Evolutionary conservation across 2,329 filamentous ascomycete species (phyloP), one percentile per base, ranked within the genome.

Genomic region (Cercospora sp.): DNA sequence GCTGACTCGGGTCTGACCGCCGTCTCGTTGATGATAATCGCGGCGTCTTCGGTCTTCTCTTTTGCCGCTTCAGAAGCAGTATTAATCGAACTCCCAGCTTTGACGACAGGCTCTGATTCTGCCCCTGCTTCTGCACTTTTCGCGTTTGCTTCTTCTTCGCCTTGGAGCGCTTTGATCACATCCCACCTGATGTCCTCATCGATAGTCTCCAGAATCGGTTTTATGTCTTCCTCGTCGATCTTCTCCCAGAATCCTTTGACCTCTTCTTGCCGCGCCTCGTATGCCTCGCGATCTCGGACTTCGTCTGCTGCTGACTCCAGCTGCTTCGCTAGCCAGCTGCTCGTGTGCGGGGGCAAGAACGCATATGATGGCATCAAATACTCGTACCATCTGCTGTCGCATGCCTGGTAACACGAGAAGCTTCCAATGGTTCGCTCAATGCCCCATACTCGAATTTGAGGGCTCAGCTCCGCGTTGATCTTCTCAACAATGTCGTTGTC

Each of bases 351-450:
- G 20, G 95, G 95, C 33, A 99, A 82, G 73, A 99, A 91, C 66
- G 91, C 93, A 80, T 98, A 93, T 51, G 91, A 95, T 2, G 95
- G 95, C 79, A 99, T 92, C 63, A 99, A 84, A 78, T 99, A 99
- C 82, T 99, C 95, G 81, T 99, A 99, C 85, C 94, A 96, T 73
- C 95, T 87, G 28, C 93, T 97, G 80, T 99, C 95, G 80, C 94
- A 97, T 65, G 92, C 87, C 78, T 97, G 91, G 80, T 99, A 99
- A 80, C 92, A 94, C 80, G 92, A 97, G 84, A 98, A 99, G 73
- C 89, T 88, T 72, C 94, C 94, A 77, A 90, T 94, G 0, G 94
- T 96, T 62, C 93, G 86, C 79, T 96, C 89, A 69, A 97, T 93
- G 3, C 93, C 95, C 95, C 95, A 99, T 2, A 99, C 87, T 62